phyloP scores from a whole-genome alignment of 2,329 filamentous ascomycete genomes.

The Aspergillus uvarum region DNA sequence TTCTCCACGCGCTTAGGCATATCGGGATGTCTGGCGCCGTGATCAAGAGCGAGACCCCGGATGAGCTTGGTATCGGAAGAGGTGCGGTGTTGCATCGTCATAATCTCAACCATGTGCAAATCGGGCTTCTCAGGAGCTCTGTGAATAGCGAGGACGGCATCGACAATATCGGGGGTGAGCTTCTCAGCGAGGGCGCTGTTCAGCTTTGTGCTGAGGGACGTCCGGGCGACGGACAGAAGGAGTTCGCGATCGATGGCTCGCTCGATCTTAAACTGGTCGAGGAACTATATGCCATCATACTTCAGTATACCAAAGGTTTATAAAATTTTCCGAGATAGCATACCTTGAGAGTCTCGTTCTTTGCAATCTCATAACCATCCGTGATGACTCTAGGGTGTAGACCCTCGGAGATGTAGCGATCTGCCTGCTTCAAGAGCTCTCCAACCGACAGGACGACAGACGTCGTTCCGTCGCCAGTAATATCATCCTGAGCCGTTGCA shows the following conservation, averaged over 20 bases:
- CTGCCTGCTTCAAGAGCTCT: slow-evolving; percentile 95
- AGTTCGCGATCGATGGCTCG: slow-evolving; percentile 91
- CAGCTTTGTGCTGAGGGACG: slow-evolving; percentile 92
- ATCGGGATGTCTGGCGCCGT: slow-evolving; percentile 93
- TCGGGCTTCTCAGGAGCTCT: slow-evolving; percentile 87
- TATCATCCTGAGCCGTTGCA: slow-evolving; percentile 96
- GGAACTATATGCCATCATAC: slow-evolving; percentile 61
- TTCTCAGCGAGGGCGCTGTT: slow-evolving; percentile 85
- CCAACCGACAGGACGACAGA: slow-evolving; percentile 93
- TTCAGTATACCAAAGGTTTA: slow-evolving; percentile 6
- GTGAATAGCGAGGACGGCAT: slow-evolving; percentile 93
- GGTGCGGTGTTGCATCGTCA: slow-evolving; percentile 99
- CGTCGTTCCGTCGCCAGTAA: slow-evolving; percentile 95
- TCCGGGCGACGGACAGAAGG: slow-evolving; percentile 86
- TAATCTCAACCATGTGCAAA: slow-evolving; percentile 98
- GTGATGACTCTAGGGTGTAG: slow-evolving; percentile 95
- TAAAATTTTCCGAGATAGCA: background rate
- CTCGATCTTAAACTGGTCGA: slow-evolving; percentile 88
- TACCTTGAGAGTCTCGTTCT: slow-evolving; percentile 86
- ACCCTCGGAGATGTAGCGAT: slow-evolving; percentile 94
- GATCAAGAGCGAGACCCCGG: slow-evolving; percentile 85
- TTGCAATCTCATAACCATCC: slow-evolving; percentile 95
- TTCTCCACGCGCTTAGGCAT: slow-evolving; percentile 98
- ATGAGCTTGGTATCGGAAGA: slow-evolving; percentile 96
- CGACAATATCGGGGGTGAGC: slow-evolving; percentile 92